Evolutionary conservation across 208 protist species (phyloP), one percentile per base, ranked within the genome.

Genomic region (Leishmania aethiopica): DNA sequence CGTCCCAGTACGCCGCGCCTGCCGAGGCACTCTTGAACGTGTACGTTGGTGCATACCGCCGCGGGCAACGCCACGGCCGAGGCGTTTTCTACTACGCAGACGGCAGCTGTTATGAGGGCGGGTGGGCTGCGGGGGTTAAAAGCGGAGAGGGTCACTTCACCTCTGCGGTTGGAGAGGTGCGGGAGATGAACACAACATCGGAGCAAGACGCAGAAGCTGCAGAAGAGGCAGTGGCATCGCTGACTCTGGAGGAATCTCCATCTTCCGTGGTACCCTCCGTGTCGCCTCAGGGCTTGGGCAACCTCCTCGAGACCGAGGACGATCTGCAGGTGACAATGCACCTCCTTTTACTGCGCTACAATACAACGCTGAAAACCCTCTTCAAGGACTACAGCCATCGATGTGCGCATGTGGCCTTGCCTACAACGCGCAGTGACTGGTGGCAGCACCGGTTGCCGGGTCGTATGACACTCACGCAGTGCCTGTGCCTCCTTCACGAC

Each of bases 61-160:
- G 88, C 2, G 96, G 96, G 1, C 79, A 84, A 73, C 87, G 96
- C 25, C 81, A 98, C 72, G 95, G 97, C 6, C 72, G 67, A 40
- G 95, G 95, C 42, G 79, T 81, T 22, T 98, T 96, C 81, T 94
- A 90, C 84, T 98, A 97, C 86, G 93, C 93, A 2, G 93, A 98
- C 83, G 95, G 96, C 62, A 93, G 92, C 82, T 88, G 79, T 62
- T 98, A 98, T 77, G 88, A 96, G 40, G 96, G 96, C 0, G 82
- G 87, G 75, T 98, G 96, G 93, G 42, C 72, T n/a, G 75, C 79
- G 42, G 92, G 89, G 45, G 82, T 86, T 60, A 94, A 95, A 75
- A 64, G 86, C 51, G 94, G 96, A 22, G 37, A 79, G 7, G 94
- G 96, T 37, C 80, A 75, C 62, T 93, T 93, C 77, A 93, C 84